Base-by-base conservation (phyloP, 2,329 filamentous ascomycete species). In the Aspergillus oerlinghausenensis region DNA sequence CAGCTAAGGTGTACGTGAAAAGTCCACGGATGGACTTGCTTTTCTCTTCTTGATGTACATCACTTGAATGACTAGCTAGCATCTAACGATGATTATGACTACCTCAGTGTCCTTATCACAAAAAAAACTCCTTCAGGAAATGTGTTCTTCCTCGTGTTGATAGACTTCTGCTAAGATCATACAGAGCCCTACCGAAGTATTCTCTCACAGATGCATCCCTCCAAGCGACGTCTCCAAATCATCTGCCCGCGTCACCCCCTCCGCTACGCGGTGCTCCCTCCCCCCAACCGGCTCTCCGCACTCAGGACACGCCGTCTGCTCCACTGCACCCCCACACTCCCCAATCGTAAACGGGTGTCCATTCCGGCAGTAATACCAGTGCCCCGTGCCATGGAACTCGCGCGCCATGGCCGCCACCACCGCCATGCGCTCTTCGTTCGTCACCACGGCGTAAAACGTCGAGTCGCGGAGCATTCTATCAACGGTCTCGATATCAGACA, bases 321-420 rank as follows among this genome's bases (percentile, higher is more conserved):
- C 59, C 83, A 88, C 87, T 0, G 86, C 83, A 78, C 84, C 83
- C 1, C 86, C 86, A 63, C 86, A 88, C 58, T 88, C 83, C 0
- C 85, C 85, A 32, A 88, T 78, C 0, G 84, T 83, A 60, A 89
- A 87, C 2, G 71, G 73, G 62, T 76, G 73, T 0, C 69, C 66
- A 49, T 75, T 74, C n/a, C 43, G 56, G 56, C 74, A 76, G 54
- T 73, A 70, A 55, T 75, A 80, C 63, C 75, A 78, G 58, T 78
- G 76, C 0, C 85, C 85, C 0, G 79, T 83, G 0, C 80, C 79
- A 0, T 52, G 58, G 40, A 84, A 79, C 58, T 82, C 79, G 0
- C 50, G 55, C 1, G 77, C 67, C 82, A 86, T 85, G 2, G 83
- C 82, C 1, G 60, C 52, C 52, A 80, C 75, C 2, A 85, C 76